Base-by-base conservation (phyloP, 2,329 filamentous ascomycete species). In the Fonsecaea pedrosoi region DNA sequence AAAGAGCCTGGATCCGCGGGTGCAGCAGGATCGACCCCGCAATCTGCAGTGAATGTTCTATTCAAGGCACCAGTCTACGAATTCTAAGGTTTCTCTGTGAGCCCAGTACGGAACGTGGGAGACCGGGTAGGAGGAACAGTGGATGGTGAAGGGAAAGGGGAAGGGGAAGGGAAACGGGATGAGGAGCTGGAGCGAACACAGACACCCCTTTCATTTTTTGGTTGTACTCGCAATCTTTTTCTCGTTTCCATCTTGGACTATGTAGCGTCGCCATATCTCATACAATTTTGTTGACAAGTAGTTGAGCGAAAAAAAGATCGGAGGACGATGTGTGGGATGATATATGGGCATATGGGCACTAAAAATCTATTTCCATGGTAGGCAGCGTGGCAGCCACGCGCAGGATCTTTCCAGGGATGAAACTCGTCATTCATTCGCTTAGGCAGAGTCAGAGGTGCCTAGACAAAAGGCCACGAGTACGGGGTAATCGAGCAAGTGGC, bases 11-110 rank as follows among this genome's bases (percentile, higher is more conserved):
- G 66, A 9, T 71, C 66, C 35, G 67, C 69, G 1, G 30, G 30
- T 1, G 62, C 63, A 15, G 65, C 66, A 35, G 72, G 69, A 37
- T 56, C 62, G 15, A 64, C 38, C 25, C 56, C 67, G 18, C 60
- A 54, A 13, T 25, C 59, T 37, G 62, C 65, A 12, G 74, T 75
- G 67, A 91, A 91, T 78, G 89, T 93, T 56, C 80, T 94, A 73
- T 81, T 87, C 68, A 92, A 92, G 80, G 89, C 91, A 21, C 90
- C 91, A 13, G 89, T 94, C 37, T 94, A 81, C 75, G 71, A 77
- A 57, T 75, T 81, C 60, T 77, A 62, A 15, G 6, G 6, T 30
- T 12, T 30, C 21, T 21, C 21, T 4, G 25, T 3, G 21, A 37
- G 30, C 38, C 21, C 15, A 32, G 37, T 18, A 25, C 25, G 32